Evolutionary conservation across 352 stramenopile species (phyloP).

Genomic region (Globisporangium spinosum): DNA sequence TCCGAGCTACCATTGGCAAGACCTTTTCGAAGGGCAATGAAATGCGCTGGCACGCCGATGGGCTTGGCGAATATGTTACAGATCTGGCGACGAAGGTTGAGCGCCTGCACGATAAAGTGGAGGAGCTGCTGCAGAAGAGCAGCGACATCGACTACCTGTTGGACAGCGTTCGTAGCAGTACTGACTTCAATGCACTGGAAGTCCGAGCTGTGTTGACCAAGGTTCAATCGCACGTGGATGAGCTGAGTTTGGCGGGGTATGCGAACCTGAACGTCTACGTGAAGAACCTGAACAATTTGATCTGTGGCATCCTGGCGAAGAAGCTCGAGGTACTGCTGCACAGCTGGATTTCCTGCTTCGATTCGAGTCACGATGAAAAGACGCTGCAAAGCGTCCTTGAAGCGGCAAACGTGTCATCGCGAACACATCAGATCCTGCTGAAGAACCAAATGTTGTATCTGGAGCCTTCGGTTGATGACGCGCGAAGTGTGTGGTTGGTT

Average conservation of each 20-base stretch:
- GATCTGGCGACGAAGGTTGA: conserved; percentile 92
- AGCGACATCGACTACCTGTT: conserved; percentile 91
- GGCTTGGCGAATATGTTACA: conserved; percentile 82
- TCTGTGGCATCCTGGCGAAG: conserved; percentile 80
- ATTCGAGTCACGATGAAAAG: conserved; percentile 58
- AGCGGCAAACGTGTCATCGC: conserved; percentile 41
- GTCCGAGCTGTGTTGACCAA: conserved; percentile 70
- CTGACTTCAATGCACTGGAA: conserved; percentile 50
- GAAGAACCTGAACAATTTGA: conserved; percentile 86
- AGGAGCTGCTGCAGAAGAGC: conserved; percentile 93
- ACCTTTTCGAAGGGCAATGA: conserved; percentile 88
- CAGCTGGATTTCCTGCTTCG: conserved; percentile 74
- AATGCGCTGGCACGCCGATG: conserved; percentile 87
- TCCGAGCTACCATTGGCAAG: conserved; percentile 84
- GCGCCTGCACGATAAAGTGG: conserved; percentile 97
- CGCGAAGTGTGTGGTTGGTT: conserved; percentile 84
- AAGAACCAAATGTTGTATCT: conserved; percentile 97
- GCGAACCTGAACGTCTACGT: conserved; percentile 92
- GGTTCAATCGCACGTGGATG: conserved; percentile 92
- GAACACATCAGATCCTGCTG: conserved; percentile 92
- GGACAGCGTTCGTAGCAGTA: conserved; percentile 52
- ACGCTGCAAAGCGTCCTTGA: conserved; percentile 38
- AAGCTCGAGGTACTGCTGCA: conserved; percentile 66
- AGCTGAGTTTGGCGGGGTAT: conserved; percentile 94
- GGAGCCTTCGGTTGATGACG: conserved; percentile 92